Percentiles rank a stretch among this genome's conserved stretches.
Evolutionary conservation across 108 stramenopile genomes (phyloP).

Genomic region (Nannochloropsis oceanica): DNA sequence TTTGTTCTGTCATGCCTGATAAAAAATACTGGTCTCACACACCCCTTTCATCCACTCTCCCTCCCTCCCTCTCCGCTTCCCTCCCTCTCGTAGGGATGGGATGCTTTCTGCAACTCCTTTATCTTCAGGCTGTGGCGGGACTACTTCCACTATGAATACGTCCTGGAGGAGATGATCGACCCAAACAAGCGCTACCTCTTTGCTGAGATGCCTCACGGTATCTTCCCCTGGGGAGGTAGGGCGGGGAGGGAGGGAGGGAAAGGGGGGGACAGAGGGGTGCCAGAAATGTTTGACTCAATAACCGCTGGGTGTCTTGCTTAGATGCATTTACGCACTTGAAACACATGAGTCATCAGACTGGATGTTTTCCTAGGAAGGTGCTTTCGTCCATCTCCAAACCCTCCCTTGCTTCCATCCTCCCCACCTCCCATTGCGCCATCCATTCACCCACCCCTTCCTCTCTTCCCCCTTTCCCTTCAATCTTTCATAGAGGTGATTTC

Average conservation of each 20-base stretch:
- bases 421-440: not conserved
- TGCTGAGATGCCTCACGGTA: constrained; percentile 37
- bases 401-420: not conserved
- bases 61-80: not conserved
- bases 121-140: constrained; percentile 30
- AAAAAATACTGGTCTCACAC: not conserved
- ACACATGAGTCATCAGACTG: too few species aligned
- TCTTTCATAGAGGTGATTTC: constrained; percentile 6
- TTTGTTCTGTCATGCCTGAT: not conserved
- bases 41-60: not conserved
- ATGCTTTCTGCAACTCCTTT: constrained; percentile 16
- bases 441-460: not conserved
- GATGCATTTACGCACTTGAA: too few species aligned
- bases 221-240: not conserved
- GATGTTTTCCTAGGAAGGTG: too few species aligned
- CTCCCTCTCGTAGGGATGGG: constrained; percentile 19
- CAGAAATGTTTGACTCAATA: too few species aligned
- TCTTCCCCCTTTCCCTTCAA: not conserved
- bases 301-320: too few species aligned
- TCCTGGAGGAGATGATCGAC: constrained; percentile 21
- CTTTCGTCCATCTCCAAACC: not conserved
- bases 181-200: constrained; percentile 29
- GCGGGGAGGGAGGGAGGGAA: not conserved
- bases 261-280: not conserved
- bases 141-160: constrained; percentile 23